Evolutionary conservation across 148 eudicot genomes (phyloP), one percentile per base, ranked within the genome.

Genomic region (Silene uniflora): DNA sequence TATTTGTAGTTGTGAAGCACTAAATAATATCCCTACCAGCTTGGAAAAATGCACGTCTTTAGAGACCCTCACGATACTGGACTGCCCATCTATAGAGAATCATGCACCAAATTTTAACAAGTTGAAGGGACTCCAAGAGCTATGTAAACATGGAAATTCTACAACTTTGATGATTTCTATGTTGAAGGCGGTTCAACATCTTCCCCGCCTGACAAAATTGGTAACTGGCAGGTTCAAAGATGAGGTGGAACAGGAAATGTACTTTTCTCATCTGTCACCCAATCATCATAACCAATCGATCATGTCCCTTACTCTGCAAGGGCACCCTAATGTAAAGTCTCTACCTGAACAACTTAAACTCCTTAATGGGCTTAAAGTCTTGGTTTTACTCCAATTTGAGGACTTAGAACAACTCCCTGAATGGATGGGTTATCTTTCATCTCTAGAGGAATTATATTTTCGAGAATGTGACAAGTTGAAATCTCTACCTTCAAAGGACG

Each of bases 21-120:
- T 67, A 22, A 75, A n/a, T 18, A 21, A 14, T 7, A 67, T 75
- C 14, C 72, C 72, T 17, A 75, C 63, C 22, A 75, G 78, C 22
- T 16, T 75, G 23, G 54, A 67, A 61, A 29, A 25, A 32, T 75
- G 78, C 29, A 21, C 78, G 10, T 55, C 65, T 17, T 55, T 75
- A 72, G 72, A 67, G 68, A 25, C 3, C 16, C 25, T 44, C 4
- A n/a, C 17, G 39, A 49, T 75, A 75, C 0, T 17, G 1, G 23
- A 65, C 23, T 64, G 77, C 19, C 71, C 62, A n/a, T 6, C 44
- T 0, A 23, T 75, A 6, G 10, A 29, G 25, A 25, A 11, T 2
- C 47, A 70, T 8, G 0, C 19, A 7, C 62, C 62, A 75, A 47
- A 75, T 66, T 52, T 75, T 32, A 64, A 63, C 71, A 49, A 27